These are phyloP conservation scores for Lactarius trivialis DNA, from an alignment of 768 basidiomycete genomes.

Conservation along the genomic window DNA sequence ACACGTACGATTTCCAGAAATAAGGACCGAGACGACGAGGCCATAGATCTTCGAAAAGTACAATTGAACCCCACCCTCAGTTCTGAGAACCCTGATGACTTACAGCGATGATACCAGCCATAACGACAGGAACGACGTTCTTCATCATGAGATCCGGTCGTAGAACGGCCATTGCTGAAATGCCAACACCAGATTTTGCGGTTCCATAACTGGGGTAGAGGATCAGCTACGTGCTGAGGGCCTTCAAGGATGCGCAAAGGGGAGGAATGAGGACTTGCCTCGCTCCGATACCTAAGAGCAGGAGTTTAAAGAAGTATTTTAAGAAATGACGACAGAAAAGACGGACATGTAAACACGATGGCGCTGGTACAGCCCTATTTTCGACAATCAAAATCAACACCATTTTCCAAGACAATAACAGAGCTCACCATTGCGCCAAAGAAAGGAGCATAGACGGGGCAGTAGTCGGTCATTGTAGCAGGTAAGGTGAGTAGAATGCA, in stretches of 20 bases:
- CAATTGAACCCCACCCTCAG: neutral
- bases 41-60: slow-evolving; percentile 83
- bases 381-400: neutral
- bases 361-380: slow-evolving; percentile 91
- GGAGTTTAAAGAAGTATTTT: neutral
- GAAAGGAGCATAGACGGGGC: slow-evolving; percentile 95
- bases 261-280: slow-evolving; percentile 43
- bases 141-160: slow-evolving; percentile 94
- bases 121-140: slow-evolving; percentile 79
- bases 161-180: slow-evolving; percentile 92
- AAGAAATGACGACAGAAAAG: neutral
- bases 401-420: no score
- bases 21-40: slow-evolving; percentile 95
- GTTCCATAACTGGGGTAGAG: slow-evolving; percentile 80
- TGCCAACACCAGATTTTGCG: slow-evolving; percentile 97
- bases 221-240: neutral
- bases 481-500: neutral
- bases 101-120: slow-evolving; percentile 99
- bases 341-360: slow-evolving; percentile 95
- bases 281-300: slow-evolving; percentile 68
- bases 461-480: slow-evolving; percentile 62
- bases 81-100: slow-evolving; percentile 67
- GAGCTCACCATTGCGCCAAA: slow-evolving; percentile 88
- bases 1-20: slow-evolving; percentile 71
- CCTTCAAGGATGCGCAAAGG: no score